Conservation (phyloP, 176 grass and related monocot species). For the Oryza glumipatula region DNA sequence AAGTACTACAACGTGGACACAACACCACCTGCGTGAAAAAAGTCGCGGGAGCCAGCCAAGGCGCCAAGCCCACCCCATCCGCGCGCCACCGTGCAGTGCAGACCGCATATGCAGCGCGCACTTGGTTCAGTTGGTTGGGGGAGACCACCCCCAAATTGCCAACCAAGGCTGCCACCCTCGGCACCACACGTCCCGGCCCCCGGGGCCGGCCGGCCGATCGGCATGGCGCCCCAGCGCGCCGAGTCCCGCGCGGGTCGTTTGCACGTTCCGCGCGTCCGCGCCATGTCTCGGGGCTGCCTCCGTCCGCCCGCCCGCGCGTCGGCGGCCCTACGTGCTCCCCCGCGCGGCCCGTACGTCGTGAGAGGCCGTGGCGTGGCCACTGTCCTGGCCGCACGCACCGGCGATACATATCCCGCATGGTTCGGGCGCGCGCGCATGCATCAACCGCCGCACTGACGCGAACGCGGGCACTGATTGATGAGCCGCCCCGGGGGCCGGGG, state of each 20-base stretch:
- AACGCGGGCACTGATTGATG: background rate
- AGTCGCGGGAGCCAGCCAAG: background rate
- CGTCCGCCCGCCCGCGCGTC: background rate
- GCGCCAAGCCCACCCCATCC: background rate
- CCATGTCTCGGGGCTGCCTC: background rate
- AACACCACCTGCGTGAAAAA: conserved; percentile 10
- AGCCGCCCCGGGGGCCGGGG: conserved; percentile 11
- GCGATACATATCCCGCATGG: background rate
- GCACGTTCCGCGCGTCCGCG: conserved; percentile 34
- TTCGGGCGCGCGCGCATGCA: background rate
- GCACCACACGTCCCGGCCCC: background rate
- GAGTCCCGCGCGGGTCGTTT: background rate
- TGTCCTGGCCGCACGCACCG: background rate
- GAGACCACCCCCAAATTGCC: background rate
- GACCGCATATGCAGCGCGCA: background rate
- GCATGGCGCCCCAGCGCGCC: background rate
- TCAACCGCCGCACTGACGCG: background rate
- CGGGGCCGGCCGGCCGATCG: background rate
- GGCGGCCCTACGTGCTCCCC: background rate
- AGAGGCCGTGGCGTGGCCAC: background rate
- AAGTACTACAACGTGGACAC: background rate
- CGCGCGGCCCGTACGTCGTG: background rate
- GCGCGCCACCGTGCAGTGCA: conserved; percentile 10
- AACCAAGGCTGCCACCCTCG: conserved; percentile 20
- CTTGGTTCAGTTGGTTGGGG: background rate